Evolutionary conservation across 2,329 filamentous ascomycete genomes (phyloP).

Genomic region (Dactylellina haptotyla): DNA sequence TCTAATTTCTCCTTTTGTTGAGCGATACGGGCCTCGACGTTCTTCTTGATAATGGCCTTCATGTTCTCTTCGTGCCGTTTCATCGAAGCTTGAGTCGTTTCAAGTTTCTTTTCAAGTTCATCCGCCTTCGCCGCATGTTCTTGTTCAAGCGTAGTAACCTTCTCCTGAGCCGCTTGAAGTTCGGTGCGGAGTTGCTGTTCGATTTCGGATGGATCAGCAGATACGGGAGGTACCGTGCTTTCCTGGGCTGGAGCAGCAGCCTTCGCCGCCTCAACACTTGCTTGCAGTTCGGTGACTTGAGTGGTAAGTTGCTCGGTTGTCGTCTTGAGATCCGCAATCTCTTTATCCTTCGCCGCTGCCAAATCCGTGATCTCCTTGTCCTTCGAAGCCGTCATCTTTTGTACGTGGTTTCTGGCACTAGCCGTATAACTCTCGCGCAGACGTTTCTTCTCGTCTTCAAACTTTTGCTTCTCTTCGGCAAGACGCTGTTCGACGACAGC

Average conservation of each 20-base stretch:
- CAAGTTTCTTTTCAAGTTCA: slow-evolving; percentile 54
- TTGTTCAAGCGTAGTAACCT: slow-evolving; percentile 28
- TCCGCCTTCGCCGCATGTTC: slow-evolving; percentile 34
- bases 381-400: slow-evolving; percentile 56
- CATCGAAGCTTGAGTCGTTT: slow-evolving; percentile 45
- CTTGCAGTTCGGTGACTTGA: slow-evolving; percentile 37
- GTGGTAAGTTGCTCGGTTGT: slow-evolving; percentile 26
- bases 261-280: slow-evolving; percentile 40
- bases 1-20: slow-evolving; percentile 68
- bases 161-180: slow-evolving; percentile 35
- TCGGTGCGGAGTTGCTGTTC: slow-evolving; percentile 36
- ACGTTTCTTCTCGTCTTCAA: slow-evolving; percentile 54
- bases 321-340: slow-evolving; percentile 33
- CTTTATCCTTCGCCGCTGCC: slow-evolving; percentile 31
- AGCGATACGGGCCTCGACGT: slow-evolving; percentile 65
- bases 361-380: slow-evolving; percentile 47
- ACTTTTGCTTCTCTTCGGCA: slow-evolving; percentile 54
- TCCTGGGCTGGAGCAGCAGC: slow-evolving; percentile 14
- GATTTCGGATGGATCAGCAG: slow-evolving; percentile 26
- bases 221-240: not conserved
- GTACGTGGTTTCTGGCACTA: slow-evolving; percentile 53
- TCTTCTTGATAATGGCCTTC: slow-evolving; percentile 50
- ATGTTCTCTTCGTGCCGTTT: slow-evolving; percentile 50
- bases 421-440: slow-evolving; percentile 31
- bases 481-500: slow-evolving; percentile 53